phyloP scores from a whole-genome alignment of 2,329 filamentous ascomycete genomes.

The Penicillium frequentans region DNA sequence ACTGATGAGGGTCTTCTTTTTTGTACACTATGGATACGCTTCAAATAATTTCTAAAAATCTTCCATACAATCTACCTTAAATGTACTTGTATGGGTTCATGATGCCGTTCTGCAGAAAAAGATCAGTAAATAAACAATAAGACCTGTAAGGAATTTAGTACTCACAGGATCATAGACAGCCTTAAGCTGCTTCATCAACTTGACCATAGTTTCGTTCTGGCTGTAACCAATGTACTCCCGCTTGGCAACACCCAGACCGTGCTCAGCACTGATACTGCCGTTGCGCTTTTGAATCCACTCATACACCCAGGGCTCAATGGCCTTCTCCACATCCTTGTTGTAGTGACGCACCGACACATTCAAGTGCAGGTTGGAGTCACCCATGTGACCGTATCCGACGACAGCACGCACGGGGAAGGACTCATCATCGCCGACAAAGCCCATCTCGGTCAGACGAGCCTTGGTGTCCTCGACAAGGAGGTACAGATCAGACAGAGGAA shows the following conservation, averaged over 20 bases:
- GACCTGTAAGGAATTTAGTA: slow-evolving; percentile 4
- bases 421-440: slow-evolving; percentile 74
- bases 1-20: not conserved
- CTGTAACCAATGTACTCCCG: slow-evolving; percentile 95
- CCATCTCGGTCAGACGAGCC: slow-evolving; percentile 68
- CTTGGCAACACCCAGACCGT: slow-evolving; percentile 91
- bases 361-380: slow-evolving; percentile 90
- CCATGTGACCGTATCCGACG: slow-evolving; percentile 98
- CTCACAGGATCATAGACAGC: slow-evolving; percentile 89
- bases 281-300: slow-evolving; percentile 89
- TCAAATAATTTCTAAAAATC: not conserved
- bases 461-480: slow-evolving; percentile 82
- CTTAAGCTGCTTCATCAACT: slow-evolving; percentile 94
- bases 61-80: slow-evolving; percentile 18
- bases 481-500: slow-evolving; percentile 86
- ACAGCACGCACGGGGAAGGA: slow-evolving; percentile 80
- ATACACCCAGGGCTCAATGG: slow-evolving; percentile 92
- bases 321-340: slow-evolving; percentile 81
- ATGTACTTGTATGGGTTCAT: slow-evolving; percentile 99
- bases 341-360: slow-evolving; percentile 83
- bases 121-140: not conserved
- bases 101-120: slow-evolving; percentile 73
- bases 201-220: slow-evolving; percentile 80
- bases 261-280: slow-evolving; percentile 95
- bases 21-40: slow-evolving; percentile 1